These are phyloP conservation scores for Trematosphaeria pertusa DNA, from an alignment of 2,329 filamentous ascomycete genomes.

Conservation along the genomic window DNA sequence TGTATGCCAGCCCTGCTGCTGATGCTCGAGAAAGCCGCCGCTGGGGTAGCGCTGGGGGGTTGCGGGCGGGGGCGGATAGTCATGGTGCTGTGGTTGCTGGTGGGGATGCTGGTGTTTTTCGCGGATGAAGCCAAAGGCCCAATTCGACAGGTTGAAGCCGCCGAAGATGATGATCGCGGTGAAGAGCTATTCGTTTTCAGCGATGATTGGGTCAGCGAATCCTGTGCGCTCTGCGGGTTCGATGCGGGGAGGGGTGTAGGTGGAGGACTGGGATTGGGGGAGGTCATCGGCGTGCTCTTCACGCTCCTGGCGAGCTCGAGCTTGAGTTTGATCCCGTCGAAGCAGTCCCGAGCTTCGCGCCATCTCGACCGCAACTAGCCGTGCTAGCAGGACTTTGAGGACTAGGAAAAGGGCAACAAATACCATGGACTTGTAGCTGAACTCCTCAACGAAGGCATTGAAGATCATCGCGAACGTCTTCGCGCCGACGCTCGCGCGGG, in stretches of 20 bases:
- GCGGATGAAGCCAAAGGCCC: slow-evolving; percentile 64
- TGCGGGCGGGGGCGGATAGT: slow-evolving; percentile 31
- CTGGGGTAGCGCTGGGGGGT: slow-evolving; percentile 40
- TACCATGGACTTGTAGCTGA: slow-evolving; percentile 83
- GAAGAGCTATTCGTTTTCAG: slow-evolving; percentile 52
- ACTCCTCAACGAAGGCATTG: slow-evolving; percentile 90
- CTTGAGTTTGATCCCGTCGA: no score
- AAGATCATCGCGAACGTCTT: slow-evolving; percentile 91
- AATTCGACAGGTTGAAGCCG: slow-evolving; percentile 64
- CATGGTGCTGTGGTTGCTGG: slow-evolving; percentile 21
- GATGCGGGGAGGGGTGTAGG: not conserved
- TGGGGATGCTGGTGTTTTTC: slow-evolving; percentile 42
- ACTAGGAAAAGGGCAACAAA: slow-evolving; percentile 14
- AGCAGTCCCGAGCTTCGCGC: no score
- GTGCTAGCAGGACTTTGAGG: no score
- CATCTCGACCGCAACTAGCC: no score
- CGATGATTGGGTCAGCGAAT: slow-evolving; percentile 6
- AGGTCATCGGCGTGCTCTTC: not conserved
- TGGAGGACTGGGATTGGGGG: not conserved
- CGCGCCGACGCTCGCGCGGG: slow-evolving; percentile 79
- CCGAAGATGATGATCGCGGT: slow-evolving; percentile 56
- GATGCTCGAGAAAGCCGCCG: slow-evolving; percentile 26
- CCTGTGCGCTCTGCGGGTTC: not conserved
- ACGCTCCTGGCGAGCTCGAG: no score
- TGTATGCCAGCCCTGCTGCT: slow-evolving; percentile 29